These are phyloP conservation scores for Candida fluviatilis DNA, from an alignment of 805 yeast species.

Conservation along the genomic window DNA sequence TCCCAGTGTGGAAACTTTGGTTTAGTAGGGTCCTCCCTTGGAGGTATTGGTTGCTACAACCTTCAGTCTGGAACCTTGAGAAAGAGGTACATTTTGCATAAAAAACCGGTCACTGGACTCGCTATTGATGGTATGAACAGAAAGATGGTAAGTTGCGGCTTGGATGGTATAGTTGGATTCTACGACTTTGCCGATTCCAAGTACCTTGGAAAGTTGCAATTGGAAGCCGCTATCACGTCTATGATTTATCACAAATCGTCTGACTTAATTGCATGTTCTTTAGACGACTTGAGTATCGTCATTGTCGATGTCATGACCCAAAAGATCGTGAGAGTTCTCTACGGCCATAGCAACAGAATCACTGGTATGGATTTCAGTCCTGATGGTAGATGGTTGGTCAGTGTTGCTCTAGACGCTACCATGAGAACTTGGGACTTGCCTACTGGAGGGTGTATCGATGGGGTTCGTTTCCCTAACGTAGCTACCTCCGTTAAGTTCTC, in stretches of 20 bases:
- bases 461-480: constrained; percentile 71
- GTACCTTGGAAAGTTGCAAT: constrained; percentile 58
- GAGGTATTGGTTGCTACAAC: constrained; percentile 82
- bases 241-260: constrained; percentile 78
- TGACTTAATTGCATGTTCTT: constrained; percentile 77
- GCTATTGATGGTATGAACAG: constrained; percentile 89
- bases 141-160: constrained; percentile 78
- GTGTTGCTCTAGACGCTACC: constrained; percentile 79
- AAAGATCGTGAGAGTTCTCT: constrained; percentile 76
- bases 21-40: constrained; percentile 81
- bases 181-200: constrained; percentile 76
- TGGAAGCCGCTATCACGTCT: constrained; percentile 74
- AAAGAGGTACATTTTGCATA: constrained; percentile 64
- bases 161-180: constrained; percentile 87
- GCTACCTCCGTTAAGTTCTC: constrained; percentile 79
- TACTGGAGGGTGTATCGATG: constrained; percentile 95
- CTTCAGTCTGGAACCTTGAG: constrained; percentile 87
- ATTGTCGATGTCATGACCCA: constrained; percentile 80
- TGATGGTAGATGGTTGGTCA: constrained; percentile 91
- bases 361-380: constrained; percentile 88
- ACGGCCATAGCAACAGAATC: constrained; percentile 87
- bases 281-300: constrained; percentile 82
- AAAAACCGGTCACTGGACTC: constrained; percentile 81
- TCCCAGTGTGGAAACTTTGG: constrained; percentile 96
- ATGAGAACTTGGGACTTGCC: constrained; percentile 97